A percentile compares a stretch with the other conserved stretches of the same genome.
phyloP scores from a whole-genome alignment of 2,329 filamentous ascomycete genomes.

The Xylaria sp. region DNA sequence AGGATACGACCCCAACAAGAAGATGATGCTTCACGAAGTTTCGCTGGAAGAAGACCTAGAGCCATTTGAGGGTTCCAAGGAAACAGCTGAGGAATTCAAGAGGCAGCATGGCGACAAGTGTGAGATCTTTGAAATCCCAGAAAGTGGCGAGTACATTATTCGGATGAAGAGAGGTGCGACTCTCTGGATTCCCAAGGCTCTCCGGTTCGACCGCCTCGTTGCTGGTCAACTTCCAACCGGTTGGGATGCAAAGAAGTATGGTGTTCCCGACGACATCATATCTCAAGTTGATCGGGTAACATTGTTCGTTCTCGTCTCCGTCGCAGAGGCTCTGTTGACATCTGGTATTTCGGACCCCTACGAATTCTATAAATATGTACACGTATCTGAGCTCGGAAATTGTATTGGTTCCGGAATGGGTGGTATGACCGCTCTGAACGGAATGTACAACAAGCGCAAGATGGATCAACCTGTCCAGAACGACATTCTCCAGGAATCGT shows the following conservation, averaged over 20 bases:
- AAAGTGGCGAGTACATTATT: slow-evolving; percentile 92
- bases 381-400: slow-evolving; percentile 97
- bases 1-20: slow-evolving; percentile 97
- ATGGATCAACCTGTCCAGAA: slow-evolving; percentile 97
- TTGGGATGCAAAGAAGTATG: slow-evolving; percentile 96
- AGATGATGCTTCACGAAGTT: slow-evolving; percentile 96
- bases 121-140: slow-evolving; percentile 92
- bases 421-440: slow-evolving; percentile 87
- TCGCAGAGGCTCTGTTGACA: slow-evolving; percentile 86
- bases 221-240: slow-evolving; percentile 96
- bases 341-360: slow-evolving; percentile 98
- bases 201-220: slow-evolving; percentile 95
- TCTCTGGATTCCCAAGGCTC: slow-evolving; percentile 93
- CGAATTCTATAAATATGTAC: slow-evolving; percentile 99
- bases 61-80: slow-evolving; percentile 95
- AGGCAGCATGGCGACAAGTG: slow-evolving; percentile 97
- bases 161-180: slow-evolving; percentile 95
- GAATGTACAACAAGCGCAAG: slow-evolving; percentile 98
- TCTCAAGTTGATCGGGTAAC: slow-evolving; percentile 97
- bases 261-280: slow-evolving; percentile 97
- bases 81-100: slow-evolving; percentile 96
- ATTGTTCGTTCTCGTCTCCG: slow-evolving; percentile 91
- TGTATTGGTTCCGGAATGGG: slow-evolving; percentile 98
- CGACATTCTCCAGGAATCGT: slow-evolving; percentile 98
- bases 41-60: slow-evolving; percentile 97